These are phyloP conservation scores for Gaeumannomyces sp. DNA, from an alignment of 2,329 filamentous ascomycete genomes.

Conservation along the genomic window DNA sequence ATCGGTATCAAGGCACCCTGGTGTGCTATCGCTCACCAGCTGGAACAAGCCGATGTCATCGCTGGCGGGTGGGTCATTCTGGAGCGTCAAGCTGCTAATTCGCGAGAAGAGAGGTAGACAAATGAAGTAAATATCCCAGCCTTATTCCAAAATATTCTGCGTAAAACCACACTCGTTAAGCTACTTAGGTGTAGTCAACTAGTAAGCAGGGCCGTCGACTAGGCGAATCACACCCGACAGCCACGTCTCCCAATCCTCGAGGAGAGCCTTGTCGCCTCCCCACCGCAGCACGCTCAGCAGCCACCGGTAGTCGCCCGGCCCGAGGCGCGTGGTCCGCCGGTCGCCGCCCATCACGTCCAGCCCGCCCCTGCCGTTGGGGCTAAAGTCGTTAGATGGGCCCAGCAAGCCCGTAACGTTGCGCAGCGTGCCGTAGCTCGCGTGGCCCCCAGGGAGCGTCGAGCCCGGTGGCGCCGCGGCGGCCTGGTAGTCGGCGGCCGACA, in stretches of 20 bases:
- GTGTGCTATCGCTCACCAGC: no score
- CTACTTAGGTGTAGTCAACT: neutral
- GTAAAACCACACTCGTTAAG: no score
- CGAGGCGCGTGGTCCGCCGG: slow-evolving; percentile 12
- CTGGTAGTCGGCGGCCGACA: neutral
- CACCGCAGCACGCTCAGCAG: slow-evolving; percentile 15
- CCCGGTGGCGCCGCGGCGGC: neutral
- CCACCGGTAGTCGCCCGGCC: slow-evolving; percentile 16
- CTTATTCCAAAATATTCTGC: no score
- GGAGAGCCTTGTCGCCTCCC: slow-evolving; percentile 15
- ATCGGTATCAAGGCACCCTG: no score
- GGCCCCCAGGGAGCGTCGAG: neutral
- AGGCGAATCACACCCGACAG: slow-evolving; percentile 31
- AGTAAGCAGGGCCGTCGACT: slow-evolving; percentile 1
- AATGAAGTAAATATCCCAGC: no score
- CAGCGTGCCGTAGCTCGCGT: slow-evolving; percentile 12
- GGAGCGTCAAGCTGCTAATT: no score
- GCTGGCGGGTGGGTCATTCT: no score
- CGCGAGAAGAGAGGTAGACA: no score
- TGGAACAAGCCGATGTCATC: no score
- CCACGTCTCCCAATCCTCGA: slow-evolving; percentile 22
- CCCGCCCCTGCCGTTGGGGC: slow-evolving; percentile 13
- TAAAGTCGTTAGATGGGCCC: slow-evolving; percentile 13
- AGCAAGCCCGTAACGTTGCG: slow-evolving; percentile 13
- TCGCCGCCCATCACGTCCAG: slow-evolving; percentile 11